Evolutionary conservation across 2,329 filamentous ascomycete species (phyloP), one percentile per base, ranked within the genome.

Genomic region (Colletotrichum liaoningense): DNA sequence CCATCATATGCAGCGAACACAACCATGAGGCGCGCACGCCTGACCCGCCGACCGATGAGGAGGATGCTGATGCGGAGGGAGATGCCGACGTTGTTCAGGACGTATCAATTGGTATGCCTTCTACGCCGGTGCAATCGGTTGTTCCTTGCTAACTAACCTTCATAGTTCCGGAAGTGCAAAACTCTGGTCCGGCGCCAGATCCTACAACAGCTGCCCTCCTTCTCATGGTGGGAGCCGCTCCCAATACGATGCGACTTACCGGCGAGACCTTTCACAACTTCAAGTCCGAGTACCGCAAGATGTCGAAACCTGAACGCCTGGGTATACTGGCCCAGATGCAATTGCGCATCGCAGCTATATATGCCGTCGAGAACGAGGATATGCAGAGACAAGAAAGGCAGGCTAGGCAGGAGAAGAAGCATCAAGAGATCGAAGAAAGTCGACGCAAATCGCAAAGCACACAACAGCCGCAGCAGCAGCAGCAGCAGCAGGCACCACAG

Each of bases 11-110:
- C 76, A 81, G 86, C 70, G 80, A 84, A 74, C 84, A 86, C 75
- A 86, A 86, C 72, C 84, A 86, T 73, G 83, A 85, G 73, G 82
- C 84, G 1, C 81, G 84, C 22, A 85, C 84, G 9, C 84, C 84
- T 33, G 84, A 86, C 68, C 83, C 83, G 30, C 82, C 83, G 5
- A 79, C 78, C 26, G 80, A 79, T 38, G 83, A 83, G 54, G 79
- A 78, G 33, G 83, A 84, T 38, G 83, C 80, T 42, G 77, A 79
- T 30, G 78, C 78, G 2, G 77, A 78, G 46, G 73, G 73, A 14
- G 74, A 76, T 65, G 73, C 74, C 57, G 74, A 76, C 60, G 79
- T 79, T 30, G 79, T 79, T 30, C 76, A 79, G 5, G 77, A 77
- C 8, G 67, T 74, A 12, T 71, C 76, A 42, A 75, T 72, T 66